phyloP scores from a whole-genome alignment of 139 green algal species.

The Tetradesmus obliquus region DNA sequence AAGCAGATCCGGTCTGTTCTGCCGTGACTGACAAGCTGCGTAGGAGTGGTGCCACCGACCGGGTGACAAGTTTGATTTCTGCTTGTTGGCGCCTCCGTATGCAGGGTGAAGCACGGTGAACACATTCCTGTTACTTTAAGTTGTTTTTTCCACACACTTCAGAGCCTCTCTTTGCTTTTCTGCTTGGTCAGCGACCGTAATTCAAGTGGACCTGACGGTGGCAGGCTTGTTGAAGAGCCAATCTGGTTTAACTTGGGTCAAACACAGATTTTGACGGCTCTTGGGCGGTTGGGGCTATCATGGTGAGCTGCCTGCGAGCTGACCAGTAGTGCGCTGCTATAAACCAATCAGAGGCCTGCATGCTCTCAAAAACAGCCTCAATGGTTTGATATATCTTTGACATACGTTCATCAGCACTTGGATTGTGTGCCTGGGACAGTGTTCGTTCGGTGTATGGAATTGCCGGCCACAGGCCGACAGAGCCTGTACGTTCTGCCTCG shows the following conservation, averaged over 20 bases:
- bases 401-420: neutral
- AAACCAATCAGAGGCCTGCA: neutral
- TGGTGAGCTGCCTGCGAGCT: neutral
- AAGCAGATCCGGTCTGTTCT: neutral
- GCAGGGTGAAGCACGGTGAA: neutral
- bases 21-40: neutral
- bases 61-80: constrained; percentile 3
- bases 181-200: neutral
- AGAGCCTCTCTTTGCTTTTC: neutral
- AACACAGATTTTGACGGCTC: neutral
- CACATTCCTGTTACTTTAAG: neutral
- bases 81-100: neutral
- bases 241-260: neutral
- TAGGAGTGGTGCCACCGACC: neutral
- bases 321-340: neutral
- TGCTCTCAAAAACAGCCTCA: neutral
- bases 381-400: neutral
- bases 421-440: neutral
- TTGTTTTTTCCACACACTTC: neutral
- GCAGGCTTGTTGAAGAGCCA: neutral
- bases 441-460: neutral
- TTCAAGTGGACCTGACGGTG: neutral
- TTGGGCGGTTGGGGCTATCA: neutral
- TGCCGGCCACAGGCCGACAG: neutral
- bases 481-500: neutral